Conservation (phyloP, 495 filamentous ascomycete species). For the Penicillium diatomitis region DNA sequence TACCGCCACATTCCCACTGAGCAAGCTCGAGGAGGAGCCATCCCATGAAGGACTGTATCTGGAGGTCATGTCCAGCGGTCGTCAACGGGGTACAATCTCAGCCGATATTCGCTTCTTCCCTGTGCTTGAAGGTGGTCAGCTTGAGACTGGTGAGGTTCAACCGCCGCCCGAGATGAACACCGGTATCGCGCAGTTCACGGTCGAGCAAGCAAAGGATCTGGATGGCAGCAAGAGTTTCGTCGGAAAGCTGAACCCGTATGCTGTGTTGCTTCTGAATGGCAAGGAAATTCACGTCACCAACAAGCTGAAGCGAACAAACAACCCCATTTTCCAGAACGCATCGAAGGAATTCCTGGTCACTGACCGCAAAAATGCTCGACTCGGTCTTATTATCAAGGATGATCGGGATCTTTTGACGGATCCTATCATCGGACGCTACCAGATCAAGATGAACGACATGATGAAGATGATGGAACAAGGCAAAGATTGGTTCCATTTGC, state of each 20-base stretch:
- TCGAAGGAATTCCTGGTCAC: slow-evolving; percentile 91
- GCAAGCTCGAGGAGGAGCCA: slow-evolving; percentile 62
- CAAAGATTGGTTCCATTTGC: slow-evolving; percentile 90
- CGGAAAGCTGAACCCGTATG: slow-evolving; percentile 85
- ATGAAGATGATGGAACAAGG: slow-evolving; percentile 84
- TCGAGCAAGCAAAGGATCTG: slow-evolving; percentile 93
- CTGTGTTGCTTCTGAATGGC: slow-evolving; percentile 74
- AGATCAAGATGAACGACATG: slow-evolving; percentile 92
- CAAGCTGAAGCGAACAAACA: slow-evolving; percentile 92
- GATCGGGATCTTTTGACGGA: slow-evolving; percentile 79
- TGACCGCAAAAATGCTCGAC: slow-evolving; percentile 76
- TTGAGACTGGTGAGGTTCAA: slow-evolving; percentile 66
- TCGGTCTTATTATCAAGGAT: slow-evolving; percentile 91
- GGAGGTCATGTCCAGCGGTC: slow-evolving; percentile 77
- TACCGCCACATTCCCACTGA: slow-evolving; percentile 70
- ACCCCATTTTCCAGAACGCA: slow-evolving; percentile 84
- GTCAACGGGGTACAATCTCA: slow-evolving; percentile 67
- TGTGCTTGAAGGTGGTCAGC: slow-evolving; percentile 61
- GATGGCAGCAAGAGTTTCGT: slow-evolving; percentile 84
- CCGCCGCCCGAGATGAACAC: slow-evolving; percentile 83
- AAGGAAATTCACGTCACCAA: slow-evolving; percentile 78
- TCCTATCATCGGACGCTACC: slow-evolving; percentile 78
- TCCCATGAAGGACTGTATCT: slow-evolving; percentile 78
- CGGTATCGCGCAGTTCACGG: slow-evolving; percentile 83
- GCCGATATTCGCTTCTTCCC: slow-evolving; percentile 93